phyloP scores from a whole-genome alignment of 2,329 filamentous ascomycete species.

The Fusarium aywerte region DNA sequence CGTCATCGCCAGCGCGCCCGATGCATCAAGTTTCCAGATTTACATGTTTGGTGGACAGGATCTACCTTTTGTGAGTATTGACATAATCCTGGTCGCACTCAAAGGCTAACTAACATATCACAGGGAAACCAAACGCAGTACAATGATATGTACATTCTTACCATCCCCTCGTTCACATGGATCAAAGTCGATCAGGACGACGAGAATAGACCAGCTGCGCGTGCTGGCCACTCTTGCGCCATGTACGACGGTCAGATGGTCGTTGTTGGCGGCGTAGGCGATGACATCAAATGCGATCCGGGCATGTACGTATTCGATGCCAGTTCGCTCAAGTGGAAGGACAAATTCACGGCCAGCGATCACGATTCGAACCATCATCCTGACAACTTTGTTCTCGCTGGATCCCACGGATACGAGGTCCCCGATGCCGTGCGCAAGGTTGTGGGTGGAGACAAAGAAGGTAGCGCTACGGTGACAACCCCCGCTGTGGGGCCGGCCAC shows the following conservation, averaged over 20 bases:
- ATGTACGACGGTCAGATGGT: slow-evolving; percentile 70
- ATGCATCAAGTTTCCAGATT: slow-evolving; percentile 79
- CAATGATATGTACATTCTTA: slow-evolving; percentile 71
- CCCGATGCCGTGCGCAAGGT: slow-evolving; percentile 61
- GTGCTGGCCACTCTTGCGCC: slow-evolving; percentile 64
- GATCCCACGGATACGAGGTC: slow-evolving; percentile 64
- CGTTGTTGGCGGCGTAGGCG: slow-evolving; percentile 70
- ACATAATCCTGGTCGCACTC: not conserved
- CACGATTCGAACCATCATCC: slow-evolving; percentile 67
- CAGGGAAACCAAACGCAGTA: slow-evolving; percentile 66
- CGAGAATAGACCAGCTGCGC: slow-evolving; percentile 64
- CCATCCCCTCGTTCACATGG: slow-evolving; percentile 72
- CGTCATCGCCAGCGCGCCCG: slow-evolving; percentile 70
- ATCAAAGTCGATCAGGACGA: slow-evolving; percentile 63
- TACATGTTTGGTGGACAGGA: slow-evolving; percentile 84
- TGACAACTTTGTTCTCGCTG: slow-evolving; percentile 57
- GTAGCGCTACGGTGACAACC: slow-evolving; percentile 63
- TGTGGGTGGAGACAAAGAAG: slow-evolving; percentile 62
- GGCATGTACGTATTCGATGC: slow-evolving; percentile 78
- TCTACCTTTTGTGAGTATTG: slow-evolving; percentile 65
- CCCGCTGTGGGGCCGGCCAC: slow-evolving; percentile 66
- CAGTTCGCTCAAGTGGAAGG: slow-evolving; percentile 66
- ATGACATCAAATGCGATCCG: slow-evolving; percentile 62
- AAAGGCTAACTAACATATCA: slow-evolving; percentile 18
- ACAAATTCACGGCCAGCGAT: slow-evolving; percentile 69